phyloP scores from a whole-genome alignment of 2,329 filamentous ascomycete genomes.

The Pleoardoris graminearum region DNA sequence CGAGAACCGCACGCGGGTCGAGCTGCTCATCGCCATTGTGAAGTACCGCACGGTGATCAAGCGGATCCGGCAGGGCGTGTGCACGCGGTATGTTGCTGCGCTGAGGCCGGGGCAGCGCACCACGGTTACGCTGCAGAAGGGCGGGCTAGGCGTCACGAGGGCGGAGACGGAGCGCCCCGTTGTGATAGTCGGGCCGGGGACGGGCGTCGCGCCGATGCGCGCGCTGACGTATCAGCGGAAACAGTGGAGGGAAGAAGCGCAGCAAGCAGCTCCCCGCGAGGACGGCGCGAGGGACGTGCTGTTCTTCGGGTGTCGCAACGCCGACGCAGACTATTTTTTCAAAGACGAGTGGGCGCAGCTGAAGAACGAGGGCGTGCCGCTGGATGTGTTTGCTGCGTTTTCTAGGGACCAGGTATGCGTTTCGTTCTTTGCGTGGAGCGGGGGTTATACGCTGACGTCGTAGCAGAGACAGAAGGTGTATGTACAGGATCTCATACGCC shows the following conservation, averaged over 20 bases:
- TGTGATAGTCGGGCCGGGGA: slow-evolving; percentile 81
- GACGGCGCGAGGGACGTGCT: slow-evolving; percentile 53
- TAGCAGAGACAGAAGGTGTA: slow-evolving; percentile 62
- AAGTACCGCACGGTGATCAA: slow-evolving; percentile 89
- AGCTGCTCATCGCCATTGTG: slow-evolving; percentile 83
- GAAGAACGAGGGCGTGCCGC: slow-evolving; percentile 41
- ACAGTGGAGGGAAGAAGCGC: slow-evolving; percentile 40
- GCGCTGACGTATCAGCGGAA: slow-evolving; percentile 75
- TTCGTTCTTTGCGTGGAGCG: not conserved
- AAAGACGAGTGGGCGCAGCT: slow-evolving; percentile 69
- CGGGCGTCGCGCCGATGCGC: slow-evolving; percentile 82
- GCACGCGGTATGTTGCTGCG: slow-evolving; percentile 79
- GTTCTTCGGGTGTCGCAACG: slow-evolving; percentile 84
- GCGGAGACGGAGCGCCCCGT: slow-evolving; percentile 60
- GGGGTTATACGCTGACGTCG: not conserved
- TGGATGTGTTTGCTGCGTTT: slow-evolving; percentile 67
- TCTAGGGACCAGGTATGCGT: slow-evolving; percentile 65
- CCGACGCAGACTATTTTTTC: slow-evolving; percentile 79
- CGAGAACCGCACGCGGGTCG: slow-evolving; percentile 55
- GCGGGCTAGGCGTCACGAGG: slow-evolving; percentile 49
- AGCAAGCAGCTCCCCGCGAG: not conserved
- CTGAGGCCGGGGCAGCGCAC: slow-evolving; percentile 64
- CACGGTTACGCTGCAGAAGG: slow-evolving; percentile 60
- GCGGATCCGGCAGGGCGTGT: slow-evolving; percentile 81
- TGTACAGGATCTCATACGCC: slow-evolving; percentile 65